Evolutionary conservation across 768 basidiomycete genomes (phyloP), one percentile per base, ranked within the genome.

Genomic region (Pholiota microspora): DNA sequence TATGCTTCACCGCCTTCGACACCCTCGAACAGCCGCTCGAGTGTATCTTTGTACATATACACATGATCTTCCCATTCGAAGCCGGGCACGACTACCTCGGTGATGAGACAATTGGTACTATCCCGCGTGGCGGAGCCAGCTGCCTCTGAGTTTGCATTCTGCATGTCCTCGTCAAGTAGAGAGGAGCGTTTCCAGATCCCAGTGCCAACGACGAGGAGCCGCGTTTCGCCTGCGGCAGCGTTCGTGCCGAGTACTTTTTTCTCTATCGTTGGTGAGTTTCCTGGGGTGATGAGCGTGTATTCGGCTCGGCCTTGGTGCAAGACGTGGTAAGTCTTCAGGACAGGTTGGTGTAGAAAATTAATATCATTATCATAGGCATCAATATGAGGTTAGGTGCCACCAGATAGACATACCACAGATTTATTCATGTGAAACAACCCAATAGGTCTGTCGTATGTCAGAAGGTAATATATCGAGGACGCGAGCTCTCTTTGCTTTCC

Each of bases 31-130:
- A 81, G 51, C 21, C 62, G 58, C 38, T 69, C 49, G 57, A 81
- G 59, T 23, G 51, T 71, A 21, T 61, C 54, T 55, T 35, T 55
- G n/a, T 69, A 73, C 64, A 82, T 59, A 56, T 72, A 82, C 16
- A 66, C 49, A 57, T 83, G 81, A 58, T 81, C 81, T 49, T 77
- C 75, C 77, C 77, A 81, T 32, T 72, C 62, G 59, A 82, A 81
- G 2, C 79, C 81, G 0, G 82, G 82, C 9, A 82, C 75, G n/a
- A 84, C 81, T 4, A 84, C 76, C 67, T 84, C 82, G 15, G 77
- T 79, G 58, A 86, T 82, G 51, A 86, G 65, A 57, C 81, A 82
- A 4, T 81, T 77, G 0, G 69, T 68, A n/a, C 61, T 54, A 31
- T 72, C 66, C 54, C 67, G 64, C 36, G 73, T 64, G 45, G 71